Base-by-base conservation (phyloP, 768 basidiomycete genomes). In the Lactarius tabidus region DNA sequence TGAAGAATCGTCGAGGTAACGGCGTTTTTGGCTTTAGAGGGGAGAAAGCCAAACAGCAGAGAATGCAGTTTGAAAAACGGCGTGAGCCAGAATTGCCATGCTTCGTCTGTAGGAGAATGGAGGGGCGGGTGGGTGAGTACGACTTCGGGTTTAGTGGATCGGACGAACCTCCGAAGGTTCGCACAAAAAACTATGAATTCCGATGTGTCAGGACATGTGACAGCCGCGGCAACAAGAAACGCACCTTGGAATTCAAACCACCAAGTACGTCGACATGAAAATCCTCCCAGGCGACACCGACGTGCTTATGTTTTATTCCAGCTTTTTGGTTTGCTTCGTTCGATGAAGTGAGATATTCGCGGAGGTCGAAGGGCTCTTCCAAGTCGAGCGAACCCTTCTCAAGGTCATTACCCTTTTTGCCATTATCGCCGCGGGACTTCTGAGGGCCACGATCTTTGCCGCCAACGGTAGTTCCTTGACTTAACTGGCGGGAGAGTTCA, bases 301-400 rank as follows among this genome's bases (percentile, higher is more conserved):
- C 89, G 66, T 89, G 85, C 80, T 92, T 91, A 69, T 89, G 86
- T 62, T 83, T 84, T 55, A 90, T 86, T 15, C 90, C 90, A 2
- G 87, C 87, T 14, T 74, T 72, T 61, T 89, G 82, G 62, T 84
- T 81, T 2, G 85, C 85, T 67, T 89, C 87, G 70, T 89, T 90
- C 14, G 86, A 86, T 2, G 84, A 84, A 2, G 83, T 76, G 53
- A 91, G 79, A 69, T 90, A 91, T 66, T 89, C 88, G 7, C 82
- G 82, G 23, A 92, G 83, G 72, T 90, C 84, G 68, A 91, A 91
- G 1, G 72, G 52, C 8, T 76, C 73, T 4, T 74, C 74, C n/a
- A 61, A 71, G 17, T 72, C 80, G 62, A 80, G 78, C 14, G 75
- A 52, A 41, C 81, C 85, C 64, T 81, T 78, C 64, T 79, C 80